Conservation (phyloP, 2,329 filamentous ascomycete genomes). For the Cladorrhinum sp. region DNA sequence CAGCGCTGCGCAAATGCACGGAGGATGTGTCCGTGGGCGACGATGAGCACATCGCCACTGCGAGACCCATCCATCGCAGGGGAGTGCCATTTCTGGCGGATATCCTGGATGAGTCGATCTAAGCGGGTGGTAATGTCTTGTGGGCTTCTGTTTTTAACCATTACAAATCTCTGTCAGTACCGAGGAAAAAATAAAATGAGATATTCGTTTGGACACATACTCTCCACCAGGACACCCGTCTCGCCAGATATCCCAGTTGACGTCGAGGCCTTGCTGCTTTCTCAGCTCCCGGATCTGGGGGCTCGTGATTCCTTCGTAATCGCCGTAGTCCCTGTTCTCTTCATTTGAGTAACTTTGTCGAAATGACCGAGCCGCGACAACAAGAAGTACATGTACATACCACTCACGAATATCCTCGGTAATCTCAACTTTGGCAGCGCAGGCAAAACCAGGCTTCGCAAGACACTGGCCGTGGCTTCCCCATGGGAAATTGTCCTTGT, state of each 20-base stretch:
- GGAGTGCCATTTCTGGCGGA: conserved; percentile 63
- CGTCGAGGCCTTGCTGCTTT: conserved; percentile 53
- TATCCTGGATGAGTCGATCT: conserved; percentile 72
- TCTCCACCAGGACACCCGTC: conserved; percentile 85
- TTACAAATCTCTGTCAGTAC: background rate
- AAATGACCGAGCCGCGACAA: background rate
- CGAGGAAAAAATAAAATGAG: background rate
- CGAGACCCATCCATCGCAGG: conserved; percentile 49
- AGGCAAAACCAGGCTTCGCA: conserved; percentile 41
- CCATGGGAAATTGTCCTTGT: conserved; percentile 71
- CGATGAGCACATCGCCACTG: conserved; percentile 66
- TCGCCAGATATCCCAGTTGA: conserved; percentile 81
- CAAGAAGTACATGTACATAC: background rate
- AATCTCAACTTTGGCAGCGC: conserved; percentile 60
- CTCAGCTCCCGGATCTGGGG: conserved; percentile 61
- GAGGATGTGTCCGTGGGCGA: conserved; percentile 88
- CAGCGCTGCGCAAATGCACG: conserved; percentile 85
- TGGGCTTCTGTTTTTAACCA: conserved; percentile 55
- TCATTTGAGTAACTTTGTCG: background rate
- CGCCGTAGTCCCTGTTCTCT: conserved; percentile 66
- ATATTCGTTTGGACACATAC: conserved; percentile 44
- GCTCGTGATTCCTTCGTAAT: conserved; percentile 79
- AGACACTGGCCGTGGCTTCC: conserved; percentile 42
- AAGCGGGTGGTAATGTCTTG: conserved; percentile 68
- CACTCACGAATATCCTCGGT: conserved; percentile 76